These are phyloP conservation scores for Tympanopsis confertula DNA, from an alignment of 2,329 filamentous ascomycete species.

Conservation along the genomic window DNA sequence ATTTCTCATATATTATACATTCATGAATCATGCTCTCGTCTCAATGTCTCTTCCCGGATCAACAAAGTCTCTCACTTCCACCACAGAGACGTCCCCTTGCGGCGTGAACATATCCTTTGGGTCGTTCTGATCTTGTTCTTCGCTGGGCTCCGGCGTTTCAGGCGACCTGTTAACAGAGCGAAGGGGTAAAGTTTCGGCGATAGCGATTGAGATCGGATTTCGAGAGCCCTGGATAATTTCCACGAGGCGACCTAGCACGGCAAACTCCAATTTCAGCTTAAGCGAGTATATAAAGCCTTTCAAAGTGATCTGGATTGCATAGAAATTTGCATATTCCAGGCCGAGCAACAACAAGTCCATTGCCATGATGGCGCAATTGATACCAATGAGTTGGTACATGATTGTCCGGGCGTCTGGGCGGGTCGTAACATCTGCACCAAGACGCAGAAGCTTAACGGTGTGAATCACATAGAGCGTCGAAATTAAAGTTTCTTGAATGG, in stretches of 20 bases:
- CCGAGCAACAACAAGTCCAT: constrained; percentile 1
- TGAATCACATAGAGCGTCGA: not conserved
- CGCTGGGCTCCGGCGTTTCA: too few species aligned
- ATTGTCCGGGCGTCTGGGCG: not conserved
- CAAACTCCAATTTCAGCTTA: constrained; percentile 3
- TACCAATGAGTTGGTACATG: not conserved
- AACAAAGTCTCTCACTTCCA: too few species aligned
- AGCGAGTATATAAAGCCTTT: constrained; percentile 1
- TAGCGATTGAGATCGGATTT: too few species aligned
- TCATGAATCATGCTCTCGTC: too few species aligned
- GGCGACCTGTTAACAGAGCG: too few species aligned
- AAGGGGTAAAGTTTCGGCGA: too few species aligned
- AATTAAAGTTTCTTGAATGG: not conserved
- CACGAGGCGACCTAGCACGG: not conserved
- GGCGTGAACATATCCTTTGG: too few species aligned
- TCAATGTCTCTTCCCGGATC: too few species aligned
- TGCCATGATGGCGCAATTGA: not conserved
- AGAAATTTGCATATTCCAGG: not conserved
- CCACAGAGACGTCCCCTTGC: too few species aligned
- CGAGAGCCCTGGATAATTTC: too few species aligned
- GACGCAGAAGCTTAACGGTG: not conserved
- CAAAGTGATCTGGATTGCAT: constrained; percentile 1
- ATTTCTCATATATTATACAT: too few species aligned
- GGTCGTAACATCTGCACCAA: not conserved
- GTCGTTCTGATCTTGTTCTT: too few species aligned